Base-by-base conservation (phyloP, 2,329 filamentous ascomycete species). In the Monilinia aucupariae region DNA sequence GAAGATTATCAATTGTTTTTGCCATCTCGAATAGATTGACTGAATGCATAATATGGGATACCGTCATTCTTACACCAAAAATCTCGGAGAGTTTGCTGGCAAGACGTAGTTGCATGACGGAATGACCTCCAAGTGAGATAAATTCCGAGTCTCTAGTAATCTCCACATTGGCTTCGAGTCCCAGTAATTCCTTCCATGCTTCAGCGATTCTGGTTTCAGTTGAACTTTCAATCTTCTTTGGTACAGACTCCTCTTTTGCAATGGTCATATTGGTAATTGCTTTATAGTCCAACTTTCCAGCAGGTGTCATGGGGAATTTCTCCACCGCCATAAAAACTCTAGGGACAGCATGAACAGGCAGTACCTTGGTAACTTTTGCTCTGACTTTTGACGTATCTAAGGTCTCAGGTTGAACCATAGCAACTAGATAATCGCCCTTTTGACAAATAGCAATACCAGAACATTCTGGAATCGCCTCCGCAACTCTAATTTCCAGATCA, bases 401-500 rank as follows among this genome's bases (percentile, higher is more conserved):
- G 4, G 64, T 56, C 15, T 49, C 61, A 4, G 73, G 70, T 59
- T 73, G 70, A 1, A 75, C 61, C 58, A 70, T 62, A n/a, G 68
- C 69, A 7, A 76, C 66, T 10, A 76, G 64, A 20, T 71, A 43
- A 59, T 73, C 71, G 22, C 69, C 64, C 2, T 66, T 63, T 6
- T 49, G 52, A n/a, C 65, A 62, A 22, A 76, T 65, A 8, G 72
- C 74, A 12, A 71, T 72, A 6, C 65, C 71, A 4, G 47, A 60
- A 17, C 62, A 59, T 8, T 47, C 51, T 1, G 55, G 54, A 50
- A 62, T 32, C 3, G 66, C 70, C 10, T 65, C 43, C 10, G 60
- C n/a, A 2, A 74, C 70, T 2, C 71, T 67, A 0, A 67, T 64
- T 61, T 77, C 76, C 7, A 78, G 64, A 47, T 79, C 77, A 34